A percentile compares a stretch with the other conserved stretches of the same genome.
phyloP scores from a whole-genome alignment of 495 filamentous ascomycete species.

The Letharia columbiana region DNA sequence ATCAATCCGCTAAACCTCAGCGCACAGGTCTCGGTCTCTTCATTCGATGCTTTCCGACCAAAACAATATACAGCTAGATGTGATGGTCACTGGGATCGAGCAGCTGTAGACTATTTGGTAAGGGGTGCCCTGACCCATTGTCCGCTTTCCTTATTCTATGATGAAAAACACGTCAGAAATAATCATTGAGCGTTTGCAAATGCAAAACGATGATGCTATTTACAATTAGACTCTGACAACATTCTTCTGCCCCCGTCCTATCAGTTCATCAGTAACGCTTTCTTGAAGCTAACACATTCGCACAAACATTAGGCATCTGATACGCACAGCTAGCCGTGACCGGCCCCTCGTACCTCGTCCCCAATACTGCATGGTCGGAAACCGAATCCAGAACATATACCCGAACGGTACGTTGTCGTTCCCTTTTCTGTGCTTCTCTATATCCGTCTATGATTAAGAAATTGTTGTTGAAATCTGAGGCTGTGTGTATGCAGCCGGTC shows the following conservation, averaged over 20 bases:
- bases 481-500: constrained; percentile 12
- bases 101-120: constrained; percentile 19
- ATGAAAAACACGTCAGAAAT: constrained; percentile 22
- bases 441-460: constrained; percentile 13
- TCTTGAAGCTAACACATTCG: background rate
- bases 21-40: constrained; percentile 20
- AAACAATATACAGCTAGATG: constrained; percentile 16
- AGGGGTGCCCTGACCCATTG: background rate
- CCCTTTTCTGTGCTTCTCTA: background rate
- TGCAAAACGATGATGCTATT: constrained; percentile 16
- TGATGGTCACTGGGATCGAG: constrained; percentile 24
- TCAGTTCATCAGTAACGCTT: background rate
- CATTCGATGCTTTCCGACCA: constrained; percentile 1
- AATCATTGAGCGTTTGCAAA: constrained; percentile 15
- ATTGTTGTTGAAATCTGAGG: constrained; percentile 20
- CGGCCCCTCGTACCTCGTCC: background rate
- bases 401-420: background rate
- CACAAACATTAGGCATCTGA: background rate
- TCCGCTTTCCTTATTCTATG: background rate
- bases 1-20: background rate
- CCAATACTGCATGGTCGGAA: background rate
- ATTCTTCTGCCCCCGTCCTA: background rate
- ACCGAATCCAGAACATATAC: background rate
- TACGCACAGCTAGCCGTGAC: background rate
- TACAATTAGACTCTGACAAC: constrained; percentile 23